A percentile compares a stretch with the other conserved stretches of the same genome.
Conservation (phyloP, 352 stramenopile species). For the Globisporangium polare region DNA sequence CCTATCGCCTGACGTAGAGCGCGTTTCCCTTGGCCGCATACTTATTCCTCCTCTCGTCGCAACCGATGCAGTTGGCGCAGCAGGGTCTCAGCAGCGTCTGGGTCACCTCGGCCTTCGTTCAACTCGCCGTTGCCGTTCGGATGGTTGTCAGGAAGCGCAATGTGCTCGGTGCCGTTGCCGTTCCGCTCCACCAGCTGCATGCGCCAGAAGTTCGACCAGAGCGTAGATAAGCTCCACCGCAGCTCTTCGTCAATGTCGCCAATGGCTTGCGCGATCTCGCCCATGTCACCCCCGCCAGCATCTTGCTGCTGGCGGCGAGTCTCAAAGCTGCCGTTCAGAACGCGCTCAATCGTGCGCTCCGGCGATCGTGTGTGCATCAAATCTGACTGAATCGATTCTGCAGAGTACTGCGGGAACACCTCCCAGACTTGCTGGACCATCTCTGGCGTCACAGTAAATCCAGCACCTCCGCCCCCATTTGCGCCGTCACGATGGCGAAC, state of each 20-base stretch:
- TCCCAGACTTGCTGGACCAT: constrained; percentile 76
- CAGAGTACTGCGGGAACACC: constrained; percentile 67
- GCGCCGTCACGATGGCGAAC: constrained; percentile 38
- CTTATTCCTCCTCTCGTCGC: constrained; percentile 13
- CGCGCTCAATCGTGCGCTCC: constrained; percentile 70
- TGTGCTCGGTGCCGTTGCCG: constrained; percentile 5
- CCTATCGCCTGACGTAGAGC: neutral
- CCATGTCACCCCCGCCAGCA: constrained; percentile 15
- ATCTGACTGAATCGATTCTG: constrained; percentile 53
- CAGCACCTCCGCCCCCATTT: constrained; percentile 15
- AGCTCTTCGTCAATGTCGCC: constrained; percentile 38
- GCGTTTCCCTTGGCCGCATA: neutral
- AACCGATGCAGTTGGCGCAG: constrained; percentile 15
- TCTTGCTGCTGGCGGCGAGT: constrained; percentile 27
- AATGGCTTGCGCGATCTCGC: constrained; percentile 28
- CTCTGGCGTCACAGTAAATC: constrained; percentile 56
- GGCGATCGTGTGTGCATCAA: constrained; percentile 50
- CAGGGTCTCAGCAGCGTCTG: constrained; percentile 16
- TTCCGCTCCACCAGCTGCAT: constrained; percentile 1
- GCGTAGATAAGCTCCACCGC: constrained; percentile 33
- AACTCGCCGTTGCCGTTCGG: neutral
- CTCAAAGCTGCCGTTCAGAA: constrained; percentile 51
- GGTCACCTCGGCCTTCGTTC: neutral
- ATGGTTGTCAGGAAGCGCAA: constrained; percentile 3
- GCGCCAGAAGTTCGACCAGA: constrained; percentile 26